Percentiles rank a stretch among this genome's conserved stretches.
Evolutionary conservation across 306 rosid genomes (phyloP).

Genomic region (Sindora glabra): DNA sequence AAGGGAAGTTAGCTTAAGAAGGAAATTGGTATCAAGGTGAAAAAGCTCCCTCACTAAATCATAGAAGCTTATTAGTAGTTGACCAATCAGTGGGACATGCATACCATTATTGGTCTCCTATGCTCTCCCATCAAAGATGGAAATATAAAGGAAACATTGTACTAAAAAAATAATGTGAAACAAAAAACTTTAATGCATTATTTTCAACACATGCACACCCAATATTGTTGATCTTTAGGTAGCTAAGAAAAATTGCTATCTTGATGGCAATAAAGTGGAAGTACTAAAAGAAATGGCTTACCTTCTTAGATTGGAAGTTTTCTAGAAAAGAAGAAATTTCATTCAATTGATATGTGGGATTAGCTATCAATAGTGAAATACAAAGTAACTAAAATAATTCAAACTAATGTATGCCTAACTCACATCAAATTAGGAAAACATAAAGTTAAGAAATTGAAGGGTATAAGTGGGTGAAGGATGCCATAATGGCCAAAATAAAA

Average conservation of each 20-base stretch:
- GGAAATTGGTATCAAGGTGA: conserved; percentile 72
- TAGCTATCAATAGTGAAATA: conserved; percentile 11
- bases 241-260: conserved; percentile 3
- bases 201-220: background rate
- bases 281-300: background rate
- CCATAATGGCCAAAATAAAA: conserved; percentile 4
- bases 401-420: background rate
- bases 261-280: conserved; percentile 10
- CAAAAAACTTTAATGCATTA: background rate
- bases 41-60: conserved; percentile 85
- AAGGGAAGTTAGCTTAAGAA: conserved; percentile 82
- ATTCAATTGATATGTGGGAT: background rate
- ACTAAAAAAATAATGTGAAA: no score
- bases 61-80: conserved; percentile 74
- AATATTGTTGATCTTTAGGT: background rate
- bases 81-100: conserved; percentile 91
- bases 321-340: conserved; percentile 2
- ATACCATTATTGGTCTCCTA: conserved; percentile 92
- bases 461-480: conserved; percentile 11
- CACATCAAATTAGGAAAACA: background rate
- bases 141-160: conserved; percentile 46
- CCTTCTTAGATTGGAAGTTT: conserved; percentile 20
- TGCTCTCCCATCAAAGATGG: conserved; percentile 91
- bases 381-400: background rate
- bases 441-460: background rate